phyloP scores from a whole-genome alignment of 2,329 filamentous ascomycete genomes.

The Drechslerella coelobrocha region DNA sequence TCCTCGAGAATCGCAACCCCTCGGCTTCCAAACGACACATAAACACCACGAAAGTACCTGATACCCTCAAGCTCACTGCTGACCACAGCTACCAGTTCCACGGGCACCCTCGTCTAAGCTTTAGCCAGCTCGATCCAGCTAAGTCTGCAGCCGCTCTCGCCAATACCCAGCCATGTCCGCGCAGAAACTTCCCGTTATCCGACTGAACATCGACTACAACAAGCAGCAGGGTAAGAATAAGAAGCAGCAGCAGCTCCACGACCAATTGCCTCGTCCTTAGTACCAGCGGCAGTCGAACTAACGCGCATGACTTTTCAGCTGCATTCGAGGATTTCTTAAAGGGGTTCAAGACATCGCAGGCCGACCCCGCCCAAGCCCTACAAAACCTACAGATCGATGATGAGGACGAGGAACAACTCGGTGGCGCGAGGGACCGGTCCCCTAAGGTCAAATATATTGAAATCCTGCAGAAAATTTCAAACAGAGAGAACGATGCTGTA shows the following conservation, averaged over 20 bases:
- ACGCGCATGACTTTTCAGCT: slow-evolving; percentile 61
- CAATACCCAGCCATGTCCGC: slow-evolving; percentile 39
- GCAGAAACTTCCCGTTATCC: slow-evolving; percentile 53
- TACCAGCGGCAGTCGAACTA: background rate
- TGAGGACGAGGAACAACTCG: slow-evolving; percentile 85
- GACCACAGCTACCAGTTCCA: slow-evolving; percentile 8
- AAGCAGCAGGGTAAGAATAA: slow-evolving; percentile 81
- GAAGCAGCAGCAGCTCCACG: slow-evolving; percentile 13
- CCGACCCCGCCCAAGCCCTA: slow-evolving; percentile 78
- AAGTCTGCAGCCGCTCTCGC: slow-evolving; percentile 26
- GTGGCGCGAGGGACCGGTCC: slow-evolving; percentile 61
- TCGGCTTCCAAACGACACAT: too few relatives aligned
- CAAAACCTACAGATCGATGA: slow-evolving; percentile 85
- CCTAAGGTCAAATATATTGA: slow-evolving; percentile 87
- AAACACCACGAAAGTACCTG: slow-evolving; percentile 23
- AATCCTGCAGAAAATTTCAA: slow-evolving; percentile 83
- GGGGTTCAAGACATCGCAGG: slow-evolving; percentile 81
- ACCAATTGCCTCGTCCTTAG: slow-evolving; percentile 13
- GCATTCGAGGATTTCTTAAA: slow-evolving; percentile 87
- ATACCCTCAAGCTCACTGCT: slow-evolving; percentile 8
- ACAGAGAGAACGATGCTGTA: slow-evolving; percentile 78
- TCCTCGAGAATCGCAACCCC: slow-evolving; percentile 38
- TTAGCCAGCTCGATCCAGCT: slow-evolving; percentile 9
- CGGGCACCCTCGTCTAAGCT: slow-evolving; percentile 8
- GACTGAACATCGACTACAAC: slow-evolving; percentile 73